Evolutionary conservation across 495 filamentous ascomycete species (phyloP).

Genomic region (Patellaria atrata): DNA sequence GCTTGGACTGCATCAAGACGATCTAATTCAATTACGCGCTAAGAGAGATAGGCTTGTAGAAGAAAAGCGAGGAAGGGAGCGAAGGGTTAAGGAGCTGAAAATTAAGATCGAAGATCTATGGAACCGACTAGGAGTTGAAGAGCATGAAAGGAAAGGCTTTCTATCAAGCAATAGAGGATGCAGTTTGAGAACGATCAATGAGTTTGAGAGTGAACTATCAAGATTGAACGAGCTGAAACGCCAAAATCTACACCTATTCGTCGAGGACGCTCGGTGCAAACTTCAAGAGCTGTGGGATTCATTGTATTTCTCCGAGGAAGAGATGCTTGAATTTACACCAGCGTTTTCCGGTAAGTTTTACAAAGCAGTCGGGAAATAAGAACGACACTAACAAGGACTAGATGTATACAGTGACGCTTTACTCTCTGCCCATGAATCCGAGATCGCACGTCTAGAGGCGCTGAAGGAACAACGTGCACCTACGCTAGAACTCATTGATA

Average conservation of each 20-base stretch:
- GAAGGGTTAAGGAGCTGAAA: conserved; percentile 62
- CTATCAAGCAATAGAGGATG: conserved; percentile 58
- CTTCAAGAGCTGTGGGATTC: conserved; percentile 91
- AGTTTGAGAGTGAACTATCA: conserved; percentile 78
- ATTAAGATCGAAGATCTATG: conserved; percentile 65
- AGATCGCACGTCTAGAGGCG: conserved; percentile 67
- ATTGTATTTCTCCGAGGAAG: conserved; percentile 88
- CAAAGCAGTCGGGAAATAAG: background rate
- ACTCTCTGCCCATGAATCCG: conserved; percentile 74
- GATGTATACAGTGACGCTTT: conserved; percentile 82
- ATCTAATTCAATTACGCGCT: conserved; percentile 53
- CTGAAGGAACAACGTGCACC: conserved; percentile 80
- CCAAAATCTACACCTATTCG: conserved; percentile 87
- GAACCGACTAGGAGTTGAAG: conserved; percentile 74
- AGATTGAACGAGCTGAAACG: conserved; percentile 83
- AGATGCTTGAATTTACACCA: conserved; percentile 94
- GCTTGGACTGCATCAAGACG: conserved; percentile 75
- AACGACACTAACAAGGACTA: conserved; percentile 13
- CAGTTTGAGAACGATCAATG: conserved; percentile 76
- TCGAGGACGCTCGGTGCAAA: conserved; percentile 80
- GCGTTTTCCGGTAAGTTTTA: conserved; percentile 60
- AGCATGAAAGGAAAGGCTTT: conserved; percentile 70
- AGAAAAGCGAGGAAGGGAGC: conserved; percentile 84
- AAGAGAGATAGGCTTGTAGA: conserved; percentile 76
- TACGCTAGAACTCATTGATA: conserved; percentile 66